A percentile compares a stretch with the other conserved stretches of the same genome.
phyloP scores from a whole-genome alignment of 805 yeast genomes.

The Torulaspora indica region DNA sequence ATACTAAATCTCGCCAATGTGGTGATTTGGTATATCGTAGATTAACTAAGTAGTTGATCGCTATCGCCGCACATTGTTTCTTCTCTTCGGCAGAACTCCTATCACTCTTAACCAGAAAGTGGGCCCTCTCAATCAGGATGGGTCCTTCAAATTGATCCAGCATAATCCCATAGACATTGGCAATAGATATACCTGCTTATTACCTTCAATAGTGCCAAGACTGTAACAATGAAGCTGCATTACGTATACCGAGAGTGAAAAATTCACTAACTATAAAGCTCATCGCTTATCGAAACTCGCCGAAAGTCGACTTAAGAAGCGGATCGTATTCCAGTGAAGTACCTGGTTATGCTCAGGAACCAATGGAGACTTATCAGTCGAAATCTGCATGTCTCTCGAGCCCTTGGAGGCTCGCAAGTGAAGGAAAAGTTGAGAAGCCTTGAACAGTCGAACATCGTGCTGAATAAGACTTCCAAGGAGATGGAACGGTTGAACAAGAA shows the following conservation, averaged over 20 bases:
- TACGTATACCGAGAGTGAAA: background rate
- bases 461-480: slow-evolving; percentile 23
- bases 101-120: slow-evolving; percentile 12
- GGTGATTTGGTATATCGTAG: slow-evolving; percentile 18
- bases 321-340: background rate
- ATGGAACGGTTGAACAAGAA: slow-evolving; percentile 16
- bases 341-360: slow-evolving; percentile 2
- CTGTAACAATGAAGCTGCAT: background rate
- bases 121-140: slow-evolving; percentile 18
- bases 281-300: slow-evolving; percentile 8
- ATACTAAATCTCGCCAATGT: slow-evolving; percentile 14
- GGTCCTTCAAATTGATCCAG: slow-evolving; percentile 13
- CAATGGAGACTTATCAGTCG: slow-evolving; percentile 1
- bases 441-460: slow-evolving; percentile 13
- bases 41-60: slow-evolving; percentile 12
- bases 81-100: slow-evolving; percentile 10
- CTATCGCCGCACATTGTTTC: slow-evolving; percentile 14
- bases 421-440: slow-evolving; percentile 20
- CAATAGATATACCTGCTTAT: background rate
- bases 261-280: slow-evolving; percentile 2
- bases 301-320: background rate
- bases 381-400: slow-evolving; percentile 5
- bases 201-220: background rate
- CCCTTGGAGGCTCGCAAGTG: slow-evolving; percentile 16
- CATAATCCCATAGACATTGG: slow-evolving; percentile 1